phyloP scores from a whole-genome alignment of 169 alveolate species.

The Plasmodium fragile region DNA sequence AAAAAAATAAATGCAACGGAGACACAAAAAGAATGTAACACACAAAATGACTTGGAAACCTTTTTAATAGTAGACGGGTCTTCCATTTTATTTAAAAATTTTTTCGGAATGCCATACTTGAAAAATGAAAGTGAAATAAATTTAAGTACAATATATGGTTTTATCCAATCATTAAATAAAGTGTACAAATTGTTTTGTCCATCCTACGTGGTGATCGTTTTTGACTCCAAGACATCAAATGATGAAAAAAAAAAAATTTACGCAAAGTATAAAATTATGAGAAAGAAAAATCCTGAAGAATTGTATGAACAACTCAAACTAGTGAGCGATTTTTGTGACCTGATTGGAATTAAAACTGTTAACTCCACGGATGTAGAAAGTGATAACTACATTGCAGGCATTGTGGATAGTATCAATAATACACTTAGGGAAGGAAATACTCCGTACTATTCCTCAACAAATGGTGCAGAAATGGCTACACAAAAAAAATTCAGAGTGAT shows the following conservation, averaged over 20 bases:
- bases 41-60: conserved; percentile 21
- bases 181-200: conserved; percentile 80
- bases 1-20: conserved; percentile 9
- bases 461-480: conserved; percentile 6
- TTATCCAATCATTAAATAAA: conserved; percentile 83
- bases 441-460: background rate
- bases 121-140: conserved; percentile 82
- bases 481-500: conserved; percentile 75
- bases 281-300: conserved; percentile 80
- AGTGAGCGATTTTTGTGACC: conserved; percentile 83
- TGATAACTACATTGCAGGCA: conserved; percentile 82
- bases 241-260: conserved; percentile 81
- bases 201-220: conserved; percentile 80
- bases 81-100: conserved; percentile 84
- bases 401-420: conserved; percentile 77
- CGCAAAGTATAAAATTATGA: conserved; percentile 83
- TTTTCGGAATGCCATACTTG: conserved; percentile 84
- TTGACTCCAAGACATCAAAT: conserved; percentile 86
- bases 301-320: conserved; percentile 82
- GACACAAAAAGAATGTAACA: background rate
- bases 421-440: background rate
- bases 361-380: conserved; percentile 81
- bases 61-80: conserved; percentile 85
- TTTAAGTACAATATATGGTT: conserved; percentile 84
- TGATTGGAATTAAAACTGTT: conserved; percentile 83